Conservation (phyloP, 2,329 filamentous ascomycete species). For the Lizonia empirigonia region DNA sequence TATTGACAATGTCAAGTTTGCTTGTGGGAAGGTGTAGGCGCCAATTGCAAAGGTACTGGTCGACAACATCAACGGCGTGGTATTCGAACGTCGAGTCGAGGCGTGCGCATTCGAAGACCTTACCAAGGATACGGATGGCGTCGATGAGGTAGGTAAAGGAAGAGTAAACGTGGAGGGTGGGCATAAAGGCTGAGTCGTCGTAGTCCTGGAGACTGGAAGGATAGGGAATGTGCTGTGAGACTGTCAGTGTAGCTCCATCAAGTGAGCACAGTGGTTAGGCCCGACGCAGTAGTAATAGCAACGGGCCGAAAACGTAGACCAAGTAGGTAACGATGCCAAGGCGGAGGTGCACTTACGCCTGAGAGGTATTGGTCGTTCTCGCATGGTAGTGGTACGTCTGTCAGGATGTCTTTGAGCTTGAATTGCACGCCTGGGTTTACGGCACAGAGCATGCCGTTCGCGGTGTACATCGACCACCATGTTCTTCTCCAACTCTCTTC, state of each 20-base stretch:
- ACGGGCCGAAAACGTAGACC: constrained; percentile 2
- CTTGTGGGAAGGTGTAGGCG: constrained; percentile 74
- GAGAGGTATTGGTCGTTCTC: constrained; percentile 74
- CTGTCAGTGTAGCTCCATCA: constrained; percentile 8
- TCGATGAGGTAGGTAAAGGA: constrained; percentile 87
- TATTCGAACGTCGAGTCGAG: constrained; percentile 47
- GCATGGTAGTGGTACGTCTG: constrained; percentile 77
- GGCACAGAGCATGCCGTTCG: constrained; percentile 83
- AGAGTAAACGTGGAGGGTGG: constrained; percentile 73
- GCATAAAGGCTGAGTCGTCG: constrained; percentile 74
- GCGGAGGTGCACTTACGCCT: constrained; percentile 37
- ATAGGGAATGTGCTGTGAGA: constrained; percentile 42
- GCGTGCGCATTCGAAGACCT: constrained; percentile 65
- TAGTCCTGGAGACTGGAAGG: constrained; percentile 70
- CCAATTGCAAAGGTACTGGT: constrained; percentile 74
- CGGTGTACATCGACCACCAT: constrained; percentile 87
- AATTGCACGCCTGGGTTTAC: constrained; percentile 76
- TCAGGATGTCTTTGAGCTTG: constrained; percentile 68
- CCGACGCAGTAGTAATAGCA: not conserved
- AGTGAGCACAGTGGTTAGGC: not conserved
- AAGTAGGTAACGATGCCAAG: constrained; percentile 17
- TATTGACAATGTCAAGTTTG: constrained; percentile 72
- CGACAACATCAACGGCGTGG: constrained; percentile 59
- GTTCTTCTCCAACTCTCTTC: constrained; percentile 87
- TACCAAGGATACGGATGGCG: constrained; percentile 76